phyloP scores from a whole-genome alignment of 306 rosid species.

The Ziziphus jujuba region DNA sequence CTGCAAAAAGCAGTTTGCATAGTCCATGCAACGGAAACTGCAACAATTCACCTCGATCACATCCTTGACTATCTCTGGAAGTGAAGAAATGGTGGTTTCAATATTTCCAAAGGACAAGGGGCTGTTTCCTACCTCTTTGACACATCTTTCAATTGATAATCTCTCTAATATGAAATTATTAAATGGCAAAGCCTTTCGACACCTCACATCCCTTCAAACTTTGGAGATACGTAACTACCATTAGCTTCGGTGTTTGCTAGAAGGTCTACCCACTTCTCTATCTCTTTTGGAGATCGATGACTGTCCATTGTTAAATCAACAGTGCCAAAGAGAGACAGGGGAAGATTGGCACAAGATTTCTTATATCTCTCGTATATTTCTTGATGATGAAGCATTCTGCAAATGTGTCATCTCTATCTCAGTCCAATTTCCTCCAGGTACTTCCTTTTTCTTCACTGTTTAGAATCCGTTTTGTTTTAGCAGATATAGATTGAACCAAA shows the following conservation, averaged over 20 bases:
- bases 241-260: slow-evolving; percentile 21
- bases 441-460: too few species aligned
- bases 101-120: slow-evolving; percentile 22
- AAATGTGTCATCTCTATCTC: too few species aligned
- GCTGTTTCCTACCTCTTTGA: slow-evolving; percentile 24
- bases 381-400: too few species aligned
- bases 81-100: slow-evolving; percentile 7
- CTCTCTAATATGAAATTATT: slow-evolving; percentile 5
- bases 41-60: background rate
- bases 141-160: fast-evolving
- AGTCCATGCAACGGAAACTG: slow-evolving; percentile 24
- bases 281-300: background rate
- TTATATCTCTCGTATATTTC: slow-evolving; percentile 12
- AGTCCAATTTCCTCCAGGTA: too few species aligned
- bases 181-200: slow-evolving; percentile 21
- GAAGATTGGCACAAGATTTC: slow-evolving; percentile 36
- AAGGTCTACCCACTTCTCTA: slow-evolving; percentile 23
- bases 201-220: background rate
- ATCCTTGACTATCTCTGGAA: fast-evolving
- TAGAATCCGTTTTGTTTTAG: too few species aligned
- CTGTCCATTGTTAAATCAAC: slow-evolving; percentile 9
- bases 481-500: too few species aligned
- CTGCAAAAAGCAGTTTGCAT: slow-evolving; percentile 17
- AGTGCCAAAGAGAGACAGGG: slow-evolving; percentile 13
- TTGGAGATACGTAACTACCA: fast-evolving